A percentile compares a stretch with the other conserved stretches of the same genome.
Evolutionary conservation across 2,329 filamentous ascomycete genomes (phyloP).

Genomic region (Zasmidium angulare): DNA sequence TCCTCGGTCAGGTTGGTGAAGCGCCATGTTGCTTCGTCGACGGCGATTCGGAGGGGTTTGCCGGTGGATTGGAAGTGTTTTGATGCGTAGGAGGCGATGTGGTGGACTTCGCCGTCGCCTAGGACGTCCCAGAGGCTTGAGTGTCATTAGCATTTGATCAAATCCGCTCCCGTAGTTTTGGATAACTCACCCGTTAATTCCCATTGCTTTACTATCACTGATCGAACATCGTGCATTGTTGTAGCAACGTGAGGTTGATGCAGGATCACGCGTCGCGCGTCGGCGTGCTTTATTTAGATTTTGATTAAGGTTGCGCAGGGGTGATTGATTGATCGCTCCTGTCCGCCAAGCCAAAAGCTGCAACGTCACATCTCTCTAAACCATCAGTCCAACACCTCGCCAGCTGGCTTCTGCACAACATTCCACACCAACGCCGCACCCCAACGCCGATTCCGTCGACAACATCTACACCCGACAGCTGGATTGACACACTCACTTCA

Average conservation of each 20-base stretch:
- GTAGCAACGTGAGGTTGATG: too few species aligned
- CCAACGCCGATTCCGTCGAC: neutral
- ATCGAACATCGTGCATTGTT: too few species aligned
- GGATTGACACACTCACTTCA: neutral
- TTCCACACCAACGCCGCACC: neutral
- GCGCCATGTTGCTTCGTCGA: slow-evolving; percentile 47
- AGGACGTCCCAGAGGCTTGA: slow-evolving; percentile 39
- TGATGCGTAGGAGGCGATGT: slow-evolving; percentile 40
- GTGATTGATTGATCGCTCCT: neutral
- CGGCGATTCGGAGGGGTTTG: slow-evolving; percentile 42
- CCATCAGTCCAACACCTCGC: neutral
- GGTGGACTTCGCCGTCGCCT: slow-evolving; percentile 36
- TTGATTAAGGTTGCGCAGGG: neutral
- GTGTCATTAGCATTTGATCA: too few species aligned
- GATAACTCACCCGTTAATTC: neutral
- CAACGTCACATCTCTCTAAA: too few species aligned
- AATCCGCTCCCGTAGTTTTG: too few species aligned
- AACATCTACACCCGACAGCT: neutral
- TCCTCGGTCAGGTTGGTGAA: slow-evolving; percentile 43
- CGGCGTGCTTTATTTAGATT: neutral
- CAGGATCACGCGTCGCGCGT: neutral
- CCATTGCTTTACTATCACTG: too few species aligned
- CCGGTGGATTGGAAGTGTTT: slow-evolving; percentile 37
- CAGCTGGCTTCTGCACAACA: neutral
- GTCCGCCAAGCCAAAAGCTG: neutral